phyloP scores from a whole-genome alignment of 495 filamentous ascomycete genomes.

The Penicillium bovifimosum region DNA sequence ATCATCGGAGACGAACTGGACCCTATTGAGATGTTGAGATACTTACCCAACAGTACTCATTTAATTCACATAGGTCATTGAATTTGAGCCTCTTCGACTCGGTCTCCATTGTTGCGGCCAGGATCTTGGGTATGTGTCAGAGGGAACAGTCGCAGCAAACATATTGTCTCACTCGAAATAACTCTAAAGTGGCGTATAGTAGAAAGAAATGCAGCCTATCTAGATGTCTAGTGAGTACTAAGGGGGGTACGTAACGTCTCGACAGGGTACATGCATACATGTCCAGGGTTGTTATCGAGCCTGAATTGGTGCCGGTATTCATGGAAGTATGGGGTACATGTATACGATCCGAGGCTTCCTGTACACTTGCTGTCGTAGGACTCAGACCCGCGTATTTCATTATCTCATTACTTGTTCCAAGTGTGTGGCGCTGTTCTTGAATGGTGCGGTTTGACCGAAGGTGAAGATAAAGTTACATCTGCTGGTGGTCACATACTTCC shows the following conservation, averaged over 20 bases:
- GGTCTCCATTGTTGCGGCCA: neutral
- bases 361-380: neutral
- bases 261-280: neutral
- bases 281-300: conserved; percentile 8
- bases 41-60: neutral
- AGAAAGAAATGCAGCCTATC: neutral
- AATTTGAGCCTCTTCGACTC: neutral
- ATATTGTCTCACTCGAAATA: neutral
- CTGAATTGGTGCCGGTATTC: conserved; percentile 1
- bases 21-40: neutral
- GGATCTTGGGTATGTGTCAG: neutral
- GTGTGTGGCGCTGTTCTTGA: too few species aligned
- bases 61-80: neutral
- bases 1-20: conserved; percentile 1
- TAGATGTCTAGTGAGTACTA: neutral
- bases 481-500: too few species aligned
- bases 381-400: too few species aligned
- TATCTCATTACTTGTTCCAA: too few species aligned
- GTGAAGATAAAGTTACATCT: too few species aligned
- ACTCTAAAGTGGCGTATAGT: neutral
- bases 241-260: neutral
- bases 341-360: neutral
- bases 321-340: conserved; percentile 6
- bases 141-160: neutral
- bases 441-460: too few species aligned